Evolutionary conservation across 1,139 yeast genomes (phyloP), one percentile per base, ranked within the genome.

Genomic region (Taiozyma onychis): DNA sequence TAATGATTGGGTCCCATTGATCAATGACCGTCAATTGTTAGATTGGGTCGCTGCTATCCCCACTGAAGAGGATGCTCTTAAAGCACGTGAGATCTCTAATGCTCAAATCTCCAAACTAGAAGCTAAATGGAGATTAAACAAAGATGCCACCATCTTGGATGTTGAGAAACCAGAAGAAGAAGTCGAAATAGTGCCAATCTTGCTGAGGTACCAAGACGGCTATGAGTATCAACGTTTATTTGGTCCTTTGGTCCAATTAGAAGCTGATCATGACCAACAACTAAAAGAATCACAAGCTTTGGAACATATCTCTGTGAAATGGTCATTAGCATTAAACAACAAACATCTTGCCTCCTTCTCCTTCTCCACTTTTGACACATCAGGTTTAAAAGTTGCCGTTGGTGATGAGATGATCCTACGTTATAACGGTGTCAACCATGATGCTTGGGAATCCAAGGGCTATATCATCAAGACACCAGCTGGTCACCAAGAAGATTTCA

Each of bases 211-310:
- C 65, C 79, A 77, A 50, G 96, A 89, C 67, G 96, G 91, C 0
- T 85, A 77, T 65, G 91, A 89, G 63, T 90, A 91, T 66, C 97
- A 90, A 67, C 73, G 89, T 52, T 78, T 89, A 3, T 90, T 86
- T 67, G 95, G 88, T 9, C 97, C 97, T 0, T 72, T 91, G 52
- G 85, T 91, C 34, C 78, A 88, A 62, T 68, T 84, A 41, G 97
- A 90, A 67, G 88, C 93, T 1, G 95, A 88, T 55, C 81, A 81
- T 63, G 96, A 89, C 66, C 80, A 78, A 58, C 78, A 78, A 55
- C 68, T 86, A 56, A 87, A 85, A 60, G 97, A 89, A 64, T 80
- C 90, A 2, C 93, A 85, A 62, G 86, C 88, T 1, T 76, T 88
- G 55, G 88, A 85, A 53, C 88, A 83, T 57, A 78, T 90, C 41